These are phyloP conservation scores for Sporothrix inflata DNA, from an alignment of 2,329 filamentous ascomycete species.

Conservation along the genomic window DNA sequence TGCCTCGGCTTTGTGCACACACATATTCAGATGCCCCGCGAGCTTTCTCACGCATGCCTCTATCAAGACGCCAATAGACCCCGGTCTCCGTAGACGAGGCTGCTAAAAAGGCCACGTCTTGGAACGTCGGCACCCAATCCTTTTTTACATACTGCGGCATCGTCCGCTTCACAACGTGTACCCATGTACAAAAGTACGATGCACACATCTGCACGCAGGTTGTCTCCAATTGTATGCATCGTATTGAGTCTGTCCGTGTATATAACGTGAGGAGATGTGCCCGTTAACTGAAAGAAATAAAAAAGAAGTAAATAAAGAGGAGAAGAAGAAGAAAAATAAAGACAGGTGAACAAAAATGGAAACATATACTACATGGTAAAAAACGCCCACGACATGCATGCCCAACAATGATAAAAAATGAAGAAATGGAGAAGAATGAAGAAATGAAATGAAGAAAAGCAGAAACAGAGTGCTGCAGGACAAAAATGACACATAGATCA, in stretches of 20 bases:
- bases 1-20: not conserved
- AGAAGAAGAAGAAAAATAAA: not conserved
- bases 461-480: not conserved
- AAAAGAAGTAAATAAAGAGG: too few relatives aligned
- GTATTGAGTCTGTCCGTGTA: not conserved
- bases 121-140: not conserved
- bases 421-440: not conserved
- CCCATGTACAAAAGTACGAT: not conserved
- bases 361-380: constrained; percentile 2
- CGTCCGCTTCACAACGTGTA: not conserved
- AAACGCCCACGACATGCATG: constrained; percentile 10
- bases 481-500: not conserved
- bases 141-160: not conserved
- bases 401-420: not conserved
- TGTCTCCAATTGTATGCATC: not conserved
- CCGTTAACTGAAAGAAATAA: not conserved
- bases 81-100: not conserved
- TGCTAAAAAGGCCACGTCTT: constrained; percentile 13
- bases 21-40: not conserved
- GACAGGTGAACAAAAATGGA: not conserved
- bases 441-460: not conserved
- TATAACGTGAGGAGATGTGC: constrained; percentile 24
- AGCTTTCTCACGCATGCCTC: not conserved
- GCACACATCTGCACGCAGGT: constrained; percentile 4
- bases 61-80: not conserved